Base-by-base conservation (phyloP, 768 basidiomycete species). In the Leccinum pellstonianum region DNA sequence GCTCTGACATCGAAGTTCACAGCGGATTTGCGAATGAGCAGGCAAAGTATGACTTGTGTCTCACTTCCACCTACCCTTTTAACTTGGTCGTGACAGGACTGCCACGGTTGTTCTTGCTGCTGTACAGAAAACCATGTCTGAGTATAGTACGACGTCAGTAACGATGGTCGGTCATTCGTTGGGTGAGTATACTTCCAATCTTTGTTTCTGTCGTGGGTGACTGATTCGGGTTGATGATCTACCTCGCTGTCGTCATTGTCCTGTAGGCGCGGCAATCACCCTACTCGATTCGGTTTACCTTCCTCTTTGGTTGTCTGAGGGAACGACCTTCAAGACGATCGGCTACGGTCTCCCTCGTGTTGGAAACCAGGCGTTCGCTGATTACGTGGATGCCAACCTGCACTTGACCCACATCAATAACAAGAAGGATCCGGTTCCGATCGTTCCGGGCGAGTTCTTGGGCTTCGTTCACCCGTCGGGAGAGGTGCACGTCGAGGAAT, bases 351-450 rank as follows among this genome's bases (percentile, higher is more conserved):
- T 56, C 14, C 49, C 49, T 50, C 49, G 49, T 12, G 49, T 50
- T 15, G 49, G 49, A 29, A 50, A 50, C 9, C 49, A 50, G 14
- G 49, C 49, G 1, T 50, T 50, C 17, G 49, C 49, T 9, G 2
- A 50, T 15, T 50, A 50, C 14, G 49, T 50, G 8, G 49, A 86
- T 61, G 70, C 77, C 11, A 71, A 81, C 48, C 50, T 75, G 41
- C 60, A 72, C 12, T 64, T 85, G 50, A 84, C 78, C 4, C 85
- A 81, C 60, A 78, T 87, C 68, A 86, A 81, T 68, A 86, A 87
- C 71, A 49, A 70, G 60, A 57, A 75, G 54, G 80, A 81, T 55
- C 68, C 73, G 0, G 62, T 81, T 17, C 80, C 80, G 2, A 76
- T 66, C 55, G 53, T 46, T 29, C 76, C 76, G 4, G 66, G 68